These are phyloP conservation scores for Candida argentea DNA, from an alignment of 805 yeast genomes.

Conservation along the genomic window DNA sequence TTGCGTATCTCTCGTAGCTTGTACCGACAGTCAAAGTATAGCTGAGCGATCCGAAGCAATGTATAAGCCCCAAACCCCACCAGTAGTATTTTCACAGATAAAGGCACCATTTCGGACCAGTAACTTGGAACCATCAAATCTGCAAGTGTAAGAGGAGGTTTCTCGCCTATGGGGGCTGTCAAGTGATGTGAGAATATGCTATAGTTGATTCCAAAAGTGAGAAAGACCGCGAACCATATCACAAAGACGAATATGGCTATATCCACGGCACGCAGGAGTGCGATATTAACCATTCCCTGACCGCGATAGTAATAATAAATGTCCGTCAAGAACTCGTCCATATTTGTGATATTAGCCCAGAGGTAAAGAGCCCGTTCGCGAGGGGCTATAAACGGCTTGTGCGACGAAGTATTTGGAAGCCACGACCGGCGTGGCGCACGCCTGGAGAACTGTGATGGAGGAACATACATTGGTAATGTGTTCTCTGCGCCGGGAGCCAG, in stretches of 20 bases:
- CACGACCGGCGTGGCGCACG: conserved; percentile 2
- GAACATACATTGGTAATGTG: conserved; percentile 10
- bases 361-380: conserved; percentile 80
- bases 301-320: conserved; percentile 78
- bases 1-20: conserved; percentile 64
- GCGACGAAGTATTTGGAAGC: conserved; percentile 2
- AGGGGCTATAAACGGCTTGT: conserved; percentile 33
- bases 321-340: conserved; percentile 78
- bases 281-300: conserved; percentile 75
- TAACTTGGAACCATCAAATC: conserved; percentile 34
- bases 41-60: conserved; percentile 40
- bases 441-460: conserved; percentile 1
- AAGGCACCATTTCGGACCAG: conserved; percentile 31
- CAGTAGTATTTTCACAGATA: conserved; percentile 44
- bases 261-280: conserved; percentile 55
- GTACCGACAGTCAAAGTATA: conserved; percentile 47
- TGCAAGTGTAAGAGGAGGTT: conserved; percentile 16
- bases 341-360: conserved; percentile 93
- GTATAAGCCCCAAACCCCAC: conserved; percentile 52
- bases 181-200: conserved; percentile 17
- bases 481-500: neutral
- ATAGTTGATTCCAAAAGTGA: conserved; percentile 74
- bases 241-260: conserved; percentile 70
- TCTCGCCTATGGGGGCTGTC: conserved; percentile 6
- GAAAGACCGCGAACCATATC: conserved; percentile 65